Evolutionary conservation across 805 yeast genomes (phyloP).

Genomic region (Osmozyma mogii): DNA sequence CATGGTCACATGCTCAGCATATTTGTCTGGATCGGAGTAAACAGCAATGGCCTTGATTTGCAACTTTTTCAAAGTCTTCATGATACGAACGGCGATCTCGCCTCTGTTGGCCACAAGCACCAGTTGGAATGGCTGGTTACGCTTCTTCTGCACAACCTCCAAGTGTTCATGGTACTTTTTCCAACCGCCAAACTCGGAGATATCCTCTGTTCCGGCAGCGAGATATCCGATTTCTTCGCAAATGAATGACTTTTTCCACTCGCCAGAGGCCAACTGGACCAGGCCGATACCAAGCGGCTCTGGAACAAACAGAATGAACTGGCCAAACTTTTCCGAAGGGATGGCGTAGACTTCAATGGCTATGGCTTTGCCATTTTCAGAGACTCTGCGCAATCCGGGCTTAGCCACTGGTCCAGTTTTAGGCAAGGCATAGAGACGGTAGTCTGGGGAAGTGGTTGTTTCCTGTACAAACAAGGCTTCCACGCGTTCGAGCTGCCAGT

Average conservation of each 20-base stretch:
- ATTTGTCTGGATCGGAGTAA: conserved; percentile 84
- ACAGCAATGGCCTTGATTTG: conserved; percentile 78
- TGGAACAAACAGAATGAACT: conserved; percentile 81
- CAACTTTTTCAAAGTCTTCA: conserved; percentile 76
- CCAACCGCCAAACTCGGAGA: conserved; percentile 90
- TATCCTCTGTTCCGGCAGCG: conserved; percentile 64
- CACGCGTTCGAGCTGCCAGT: conserved; percentile 88
- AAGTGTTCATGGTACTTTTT: conserved; percentile 46
- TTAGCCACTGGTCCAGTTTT: conserved; percentile 73
- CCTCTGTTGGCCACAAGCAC: conserved; percentile 97
- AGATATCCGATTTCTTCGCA: conserved; percentile 88
- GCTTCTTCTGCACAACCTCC: conserved; percentile 13
- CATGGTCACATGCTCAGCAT: conserved; percentile 74
- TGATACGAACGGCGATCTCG: conserved; percentile 93
- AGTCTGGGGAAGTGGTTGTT: conserved; percentile 63
- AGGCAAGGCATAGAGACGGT: conserved; percentile 78
- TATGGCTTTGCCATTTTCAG: conserved; percentile 48
- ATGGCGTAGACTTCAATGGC: conserved; percentile 78
- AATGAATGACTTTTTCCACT: conserved; percentile 85
- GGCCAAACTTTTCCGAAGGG: conserved; percentile 72
- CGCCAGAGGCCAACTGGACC: conserved; percentile 73
- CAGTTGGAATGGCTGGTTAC: conserved; percentile 57
- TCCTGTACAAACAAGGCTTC: conserved; percentile 62
- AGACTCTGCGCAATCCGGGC: conserved; percentile 80
- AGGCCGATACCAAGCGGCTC: conserved; percentile 94